A percentile compares a stretch with the other conserved stretches of the same genome.
Evolutionary conservation across 306 rosid species (phyloP).

Genomic region (Acacia confusa): DNA sequence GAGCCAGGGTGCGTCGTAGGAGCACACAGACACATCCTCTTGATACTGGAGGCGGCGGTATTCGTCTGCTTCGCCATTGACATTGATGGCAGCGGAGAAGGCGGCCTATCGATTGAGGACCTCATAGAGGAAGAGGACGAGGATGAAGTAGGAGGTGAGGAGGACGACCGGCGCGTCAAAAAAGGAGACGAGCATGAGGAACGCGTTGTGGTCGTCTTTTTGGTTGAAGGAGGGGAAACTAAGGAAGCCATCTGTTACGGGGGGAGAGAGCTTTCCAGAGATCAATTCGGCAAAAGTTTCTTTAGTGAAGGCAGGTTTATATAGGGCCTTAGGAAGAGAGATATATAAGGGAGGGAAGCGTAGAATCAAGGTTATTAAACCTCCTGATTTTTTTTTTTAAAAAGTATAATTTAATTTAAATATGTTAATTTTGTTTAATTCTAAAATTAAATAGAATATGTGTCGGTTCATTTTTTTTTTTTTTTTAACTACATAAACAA

Average conservation of each 20-base stretch:
- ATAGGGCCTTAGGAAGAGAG: too few relatives aligned
- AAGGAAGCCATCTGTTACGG: slow-evolving; percentile 6
- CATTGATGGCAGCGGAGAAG: slow-evolving; percentile 34
- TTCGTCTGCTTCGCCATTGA: slow-evolving; percentile 40
- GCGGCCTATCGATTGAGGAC: slow-evolving; percentile 31
- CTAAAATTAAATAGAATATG: not conserved
- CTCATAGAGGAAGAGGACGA: slow-evolving; percentile 26
- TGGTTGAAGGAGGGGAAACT: slow-evolving; percentile 33
- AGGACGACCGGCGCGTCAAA: slow-evolving; percentile 34
- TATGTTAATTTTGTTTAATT: too few relatives aligned
- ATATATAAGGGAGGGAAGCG: not conserved
- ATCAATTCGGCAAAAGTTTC: slow-evolving; percentile 14
- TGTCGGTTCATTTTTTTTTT: too few relatives aligned
- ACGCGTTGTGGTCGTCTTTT: slow-evolving; percentile 14
- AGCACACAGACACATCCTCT: slow-evolving; percentile 57
- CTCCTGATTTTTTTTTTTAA: too few relatives aligned
- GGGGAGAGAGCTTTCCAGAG: not conserved
- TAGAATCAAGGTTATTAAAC: not conserved
- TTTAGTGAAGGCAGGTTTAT: not conserved
- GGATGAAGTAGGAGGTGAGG: slow-evolving; percentile 8
- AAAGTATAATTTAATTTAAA: too few relatives aligned
- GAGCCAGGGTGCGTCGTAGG: slow-evolving; percentile 75
- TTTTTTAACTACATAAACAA: not conserved
- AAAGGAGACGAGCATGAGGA: slow-evolving; percentile 28
- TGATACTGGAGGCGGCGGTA: slow-evolving; percentile 28